Percentiles rank a stretch among this genome's conserved stretches.
These are phyloP conservation scores for Citrus sp. DNA, from an alignment of 345 rosid species.

Conservation along the genomic window DNA sequence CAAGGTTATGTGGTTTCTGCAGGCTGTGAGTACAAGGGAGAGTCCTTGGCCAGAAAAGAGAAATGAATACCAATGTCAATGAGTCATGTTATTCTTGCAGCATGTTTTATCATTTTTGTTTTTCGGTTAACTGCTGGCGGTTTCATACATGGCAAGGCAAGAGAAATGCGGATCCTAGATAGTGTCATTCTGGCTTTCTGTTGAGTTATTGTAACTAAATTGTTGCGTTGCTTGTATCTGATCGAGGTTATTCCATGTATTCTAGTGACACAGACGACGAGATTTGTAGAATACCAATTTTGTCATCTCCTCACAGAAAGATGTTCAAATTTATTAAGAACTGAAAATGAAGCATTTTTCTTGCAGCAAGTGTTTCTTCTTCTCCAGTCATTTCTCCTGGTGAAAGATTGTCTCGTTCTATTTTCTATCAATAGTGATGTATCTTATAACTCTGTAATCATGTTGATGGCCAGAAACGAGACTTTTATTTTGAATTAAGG, in stretches of 20 bases:
- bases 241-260: not conserved
- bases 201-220: not conserved
- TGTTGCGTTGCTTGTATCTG: not conserved
- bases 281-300: not conserved
- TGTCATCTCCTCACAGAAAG: not conserved
- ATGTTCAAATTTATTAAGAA: not conserved
- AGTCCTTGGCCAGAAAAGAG: slow-evolving; percentile 75
- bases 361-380: not conserved
- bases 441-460: not conserved
- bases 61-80: slow-evolving; percentile 21
- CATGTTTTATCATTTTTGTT: not conserved
- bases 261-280: not conserved
- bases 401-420: not conserved
- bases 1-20: slow-evolving; percentile 67
- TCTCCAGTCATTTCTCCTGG: not conserved
- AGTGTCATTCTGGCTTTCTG: too few relatives aligned
- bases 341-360: not conserved
- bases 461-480: too few relatives aligned
- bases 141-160: slow-evolving; percentile 7
- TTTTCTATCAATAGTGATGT: not conserved
- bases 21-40: slow-evolving; percentile 79
- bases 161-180: not conserved
- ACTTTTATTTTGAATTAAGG: not conserved
- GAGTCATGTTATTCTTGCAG: not conserved
- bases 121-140: slow-evolving; percentile 4